Conservation (phyloP, 176 grass and related monocot species). For the Paspalum vaginatum region DNA sequence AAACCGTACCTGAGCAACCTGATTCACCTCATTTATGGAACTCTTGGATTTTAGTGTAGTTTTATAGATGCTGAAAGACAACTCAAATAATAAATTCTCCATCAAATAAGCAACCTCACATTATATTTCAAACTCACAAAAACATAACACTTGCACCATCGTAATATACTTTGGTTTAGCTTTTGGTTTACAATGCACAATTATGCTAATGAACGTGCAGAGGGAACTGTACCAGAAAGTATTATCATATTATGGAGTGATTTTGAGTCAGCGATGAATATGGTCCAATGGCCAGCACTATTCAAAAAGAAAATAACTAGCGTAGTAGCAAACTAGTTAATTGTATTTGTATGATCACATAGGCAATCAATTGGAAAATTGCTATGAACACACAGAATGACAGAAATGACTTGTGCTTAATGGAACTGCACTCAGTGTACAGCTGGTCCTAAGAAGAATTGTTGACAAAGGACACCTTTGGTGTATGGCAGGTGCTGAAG, state of each 20-base stretch:
- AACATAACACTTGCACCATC: conserved; percentile 5
- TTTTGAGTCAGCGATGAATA: conserved; percentile 16
- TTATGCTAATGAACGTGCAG: conserved; percentile 3
- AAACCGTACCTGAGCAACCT: conserved; percentile 87
- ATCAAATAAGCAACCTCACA: conserved; percentile 16
- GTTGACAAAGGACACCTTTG: no score
- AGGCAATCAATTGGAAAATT: conserved; percentile 3
- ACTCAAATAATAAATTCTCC: conserved; percentile 43
- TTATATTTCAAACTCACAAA: conserved; percentile 28
- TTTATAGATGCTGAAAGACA: conserved; percentile 82
- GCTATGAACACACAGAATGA: no score
- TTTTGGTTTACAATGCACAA: conserved; percentile 27
- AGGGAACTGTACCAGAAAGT: not conserved
- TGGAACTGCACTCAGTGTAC: no score
- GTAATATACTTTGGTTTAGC: not conserved
- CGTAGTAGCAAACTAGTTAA: not conserved
- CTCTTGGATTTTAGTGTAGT: conserved; percentile 66
- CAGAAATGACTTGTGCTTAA: no score
- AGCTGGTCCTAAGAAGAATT: no score
- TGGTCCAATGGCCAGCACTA: not conserved
- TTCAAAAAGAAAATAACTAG: not conserved
- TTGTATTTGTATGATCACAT: not conserved
- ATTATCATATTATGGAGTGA: conserved; percentile 3
- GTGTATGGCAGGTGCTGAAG: no score
- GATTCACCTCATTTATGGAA: conserved; percentile 82